These are phyloP conservation scores for Kalaharituber pfeilii DNA, from an alignment of 2,329 filamentous ascomycete species.

Conservation along the genomic window DNA sequence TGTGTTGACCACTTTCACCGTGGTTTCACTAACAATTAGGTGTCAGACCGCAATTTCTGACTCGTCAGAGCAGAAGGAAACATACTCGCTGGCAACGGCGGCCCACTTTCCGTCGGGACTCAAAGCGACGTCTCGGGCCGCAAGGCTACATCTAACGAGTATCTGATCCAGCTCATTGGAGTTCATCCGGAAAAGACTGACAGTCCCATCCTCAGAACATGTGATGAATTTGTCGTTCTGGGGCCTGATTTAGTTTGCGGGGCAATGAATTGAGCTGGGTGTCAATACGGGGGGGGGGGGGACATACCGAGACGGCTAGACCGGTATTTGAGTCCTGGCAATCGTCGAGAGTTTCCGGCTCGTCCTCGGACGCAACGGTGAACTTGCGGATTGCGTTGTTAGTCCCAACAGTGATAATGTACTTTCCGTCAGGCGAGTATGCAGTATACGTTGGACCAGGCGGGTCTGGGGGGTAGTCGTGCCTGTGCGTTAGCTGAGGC, in stretches of 20 bases:
- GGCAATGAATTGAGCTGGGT: neutral
- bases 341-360: constrained; percentile 83
- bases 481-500: neutral
- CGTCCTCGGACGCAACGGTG: constrained; percentile 76
- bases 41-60: neutral
- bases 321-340: constrained; percentile 71
- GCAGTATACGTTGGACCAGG: constrained; percentile 71
- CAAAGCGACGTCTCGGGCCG: constrained; percentile 69
- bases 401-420: constrained; percentile 76
- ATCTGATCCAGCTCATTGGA: constrained; percentile 61
- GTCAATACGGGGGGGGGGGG: neutral
- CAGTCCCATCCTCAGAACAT: constrained; percentile 87
- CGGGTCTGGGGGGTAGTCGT: constrained; percentile 50
- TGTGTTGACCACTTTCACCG: constrained; percentile 73
- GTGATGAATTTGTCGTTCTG: constrained; percentile 70
- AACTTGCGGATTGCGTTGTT: constrained; percentile 91
- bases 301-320: constrained; percentile 47
- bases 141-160: constrained; percentile 65
- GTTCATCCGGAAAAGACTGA: constrained; percentile 75
- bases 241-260: constrained; percentile 19
- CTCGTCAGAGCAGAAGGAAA: constrained; percentile 14
- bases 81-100: constrained; percentile 82
- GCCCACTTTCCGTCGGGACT: constrained; percentile 72
- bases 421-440: constrained; percentile 76
- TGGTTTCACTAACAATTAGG: constrained; percentile 45